Evolutionary conservation across 2,329 filamentous ascomycete species (phyloP), one percentile per base, ranked within the genome.

Genomic region (Fusarium keratoplasticum): DNA sequence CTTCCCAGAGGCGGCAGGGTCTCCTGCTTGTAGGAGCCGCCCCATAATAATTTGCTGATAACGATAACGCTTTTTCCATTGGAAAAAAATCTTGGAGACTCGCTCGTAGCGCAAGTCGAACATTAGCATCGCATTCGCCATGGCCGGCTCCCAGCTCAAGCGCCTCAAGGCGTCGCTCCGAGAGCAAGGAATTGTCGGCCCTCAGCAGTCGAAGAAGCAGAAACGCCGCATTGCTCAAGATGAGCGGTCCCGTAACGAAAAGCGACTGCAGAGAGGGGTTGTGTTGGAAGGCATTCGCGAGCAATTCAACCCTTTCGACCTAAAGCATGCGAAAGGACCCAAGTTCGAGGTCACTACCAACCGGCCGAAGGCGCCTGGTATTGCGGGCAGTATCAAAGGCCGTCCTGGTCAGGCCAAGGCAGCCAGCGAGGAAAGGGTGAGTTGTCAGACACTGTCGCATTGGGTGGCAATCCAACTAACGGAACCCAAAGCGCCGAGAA

Each of bases 71-170:
- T 68, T 77, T 77, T 76, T 70, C 72, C 66, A 61, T 54, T 61
- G 71, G 61, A 71, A 67, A 74, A 74, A 80, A 79, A 80, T 77
- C 60, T 71, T 64, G 58, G 38, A 47, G 36, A 54, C 55, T 20
- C 33, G 52, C 27, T 20, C 57, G 58, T 33, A 54, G 65, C 57
- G 62, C 64, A 71, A 70, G 52, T 64, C 52, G 63, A 52, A 64
- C 27, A 71, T 42, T 57, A 74, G 47, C 74, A 72, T 65, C 69
- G 58, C 64, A 66, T 36, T 73, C 80, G 85, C 78, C 64, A 99
- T 99, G 96, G 92, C 96, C 77, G 94, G 95, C 72, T 99, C 97
- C 14, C 97, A 99, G 86, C 89, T 99, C 67, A 99, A 98, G 85
- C 93, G 95, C 83, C 89, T 99, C 52, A 99, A 98, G 85, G 89